Evolutionary conservation across 78 protist species (phyloP), one percentile per base, ranked within the genome.

Genomic region (Dictyostelium brefeldianum): DNA sequence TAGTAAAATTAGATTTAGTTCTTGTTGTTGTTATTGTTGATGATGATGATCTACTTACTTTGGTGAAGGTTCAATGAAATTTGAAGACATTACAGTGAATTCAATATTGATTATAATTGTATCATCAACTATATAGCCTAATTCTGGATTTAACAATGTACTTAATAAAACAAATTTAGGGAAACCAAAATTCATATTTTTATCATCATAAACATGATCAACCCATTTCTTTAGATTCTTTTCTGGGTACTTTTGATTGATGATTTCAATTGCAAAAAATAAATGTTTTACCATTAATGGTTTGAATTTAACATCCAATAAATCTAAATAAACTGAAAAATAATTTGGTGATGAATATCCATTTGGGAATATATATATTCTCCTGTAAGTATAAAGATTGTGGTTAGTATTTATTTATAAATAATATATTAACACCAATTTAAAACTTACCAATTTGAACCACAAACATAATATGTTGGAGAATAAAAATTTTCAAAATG

Each of bases 111-210:
- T 87, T 11, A 78, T 77, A 17, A 87, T 77, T 12, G 93, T 87
- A 65, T 87, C 93, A n/a, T 87, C 93, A 18, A 87, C 84, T 20
- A 87, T 87, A n/a, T 29, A 87, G 29, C 93, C 93, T 20, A 54
- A 22, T 12, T 74, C 93, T 22, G 78, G 78, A 31, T 87, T 87
- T 25, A 77, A 50, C 12, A 87, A 56, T 9, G 93, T 87, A 25
- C 78, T 36, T 17, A 87, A 64, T 18, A 87, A 70, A n/a, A 87
- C 93, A 67, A 87, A 87, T 50, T 87, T 87, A 12, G 93, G 93
- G 69, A 87, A 87, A n/a, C 93, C 93, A 78, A 87, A 87, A 65
- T 87, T 87, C 93, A 87, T 87, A 50, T 87, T 87, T 47, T 87
- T 87, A 22, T 87, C 93, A 36, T 87, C 93, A 64, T 70, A 87